Base-by-base conservation (phyloP, 225 moss, liverwort and hornwort genomes). In the Ulota crispa region DNA sequence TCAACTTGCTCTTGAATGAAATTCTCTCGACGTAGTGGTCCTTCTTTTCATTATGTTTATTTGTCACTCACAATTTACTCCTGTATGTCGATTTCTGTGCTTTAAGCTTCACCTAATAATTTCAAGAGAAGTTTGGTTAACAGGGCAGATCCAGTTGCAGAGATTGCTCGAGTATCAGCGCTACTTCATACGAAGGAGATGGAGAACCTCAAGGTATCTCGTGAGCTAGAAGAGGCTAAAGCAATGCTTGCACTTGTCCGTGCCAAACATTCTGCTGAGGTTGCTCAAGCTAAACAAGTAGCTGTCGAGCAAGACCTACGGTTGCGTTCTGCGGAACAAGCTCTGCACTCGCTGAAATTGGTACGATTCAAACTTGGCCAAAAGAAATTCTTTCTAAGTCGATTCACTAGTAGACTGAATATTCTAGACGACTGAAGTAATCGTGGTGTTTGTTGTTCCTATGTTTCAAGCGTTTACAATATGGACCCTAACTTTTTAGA, bases 161-260 rank as follows among this genome's bases (percentile, higher is more conserved):
- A 85, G 73, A 72, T 86, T 82, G 78, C 68, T 64, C 83, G 87
- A 73, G 9, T 87, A 65, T 76, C 85, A 31, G 69, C 86, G 57
- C 59, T 85, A 42, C 87, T 94, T 87, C 84, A 89, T 76, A 83
- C 86, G 41, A 93, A 87, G 78, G 92, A 93, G 80, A 81, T 87
- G 84, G 92, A 93, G 78, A 90, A 92, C 78, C 82, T 88, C 43
- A 88, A 87, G 59, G 61, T 89, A 62, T 87, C 89, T 53, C 90
- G 91, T 81, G 90, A 93, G 81, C 88, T 95, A 37, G 91, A 96
- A 86, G 99, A 99, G 88, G 81, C 92, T n/a, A 96, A 90, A 88
- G 94, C 89, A 54, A 90, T 92, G 83, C 91, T 96, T 83, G 90
- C 92, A 31, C 85, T 94, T 72, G 84, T 93, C 56, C 89, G 91